Base-by-base conservation (phyloP, 805 yeast genomes). In the Kregervanrija pseudodelftensis region DNA sequence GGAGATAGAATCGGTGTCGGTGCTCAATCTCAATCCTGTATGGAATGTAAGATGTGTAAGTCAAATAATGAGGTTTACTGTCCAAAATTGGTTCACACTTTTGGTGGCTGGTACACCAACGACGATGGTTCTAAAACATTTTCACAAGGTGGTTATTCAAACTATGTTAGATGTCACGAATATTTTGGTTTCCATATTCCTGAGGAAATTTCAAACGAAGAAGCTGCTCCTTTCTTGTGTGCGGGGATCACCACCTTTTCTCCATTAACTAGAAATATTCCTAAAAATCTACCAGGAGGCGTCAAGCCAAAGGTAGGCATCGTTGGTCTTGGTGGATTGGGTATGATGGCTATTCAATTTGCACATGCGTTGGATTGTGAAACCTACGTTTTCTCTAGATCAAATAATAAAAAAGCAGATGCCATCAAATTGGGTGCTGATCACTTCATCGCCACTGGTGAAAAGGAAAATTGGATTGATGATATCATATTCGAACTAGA, bases 1-100 rank as follows among this genome's bases (percentile, higher is more conserved):
- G 95, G 95, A 44, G 82, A 86, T 52, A 70, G 87, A 51, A 93
- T 84, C 28, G 95, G 91, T 44, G 73, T 84, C 41, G 95, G 95
- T 54, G 91, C 93, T 22, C 80, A 77, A 57, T 68, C 73, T 22
- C 67, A 65, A 46, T 68, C 84, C 34, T 85, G 95, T 67, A 62
- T 70, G 44, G 65, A 74, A 12, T 86, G 95, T 66, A 56, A 68
- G 40, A 69, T 78, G 56, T 86, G 89, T 70, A 59, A 68, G 16
- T 49, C 57, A 34, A 71, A 68, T 53, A 72, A 79, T 58, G 83
- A 81, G 44, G 57, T 54, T 30, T 64, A 66, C 51, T 69, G 74
- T 50, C 63, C 66, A 2, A 48, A 64, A 5, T 47, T 52, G 40
- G 64, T 67, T 15, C 59, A 58, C 38, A 67, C 73, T 13, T 69